Evolutionary conservation across 345 rosid species (phyloP).

Genomic region (Gossypium herbaceum): DNA sequence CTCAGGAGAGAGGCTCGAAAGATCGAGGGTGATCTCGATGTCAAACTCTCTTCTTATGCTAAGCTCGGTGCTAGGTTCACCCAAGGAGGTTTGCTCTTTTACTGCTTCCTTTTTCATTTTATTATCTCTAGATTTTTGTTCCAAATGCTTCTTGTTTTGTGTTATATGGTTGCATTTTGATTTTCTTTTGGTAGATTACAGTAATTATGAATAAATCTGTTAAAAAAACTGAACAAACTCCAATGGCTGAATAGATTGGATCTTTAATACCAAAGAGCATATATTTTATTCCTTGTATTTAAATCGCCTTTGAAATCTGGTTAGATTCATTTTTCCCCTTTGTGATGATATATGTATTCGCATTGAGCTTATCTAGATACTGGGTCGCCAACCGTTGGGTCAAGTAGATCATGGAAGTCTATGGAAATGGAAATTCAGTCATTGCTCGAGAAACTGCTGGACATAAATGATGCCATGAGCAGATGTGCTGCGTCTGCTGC

Average conservation of each 20-base stretch:
- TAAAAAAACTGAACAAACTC: not conserved
- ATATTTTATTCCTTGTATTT: not conserved
- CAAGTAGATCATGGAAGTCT: conserved; percentile 91
- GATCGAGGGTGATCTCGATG: conserved; percentile 96
- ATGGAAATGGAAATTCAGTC: conserved; percentile 98
- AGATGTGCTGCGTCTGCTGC: conserved; percentile 91
- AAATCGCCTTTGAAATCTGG: not conserved
- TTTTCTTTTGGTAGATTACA: not conserved
- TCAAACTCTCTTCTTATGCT: conserved; percentile 95
- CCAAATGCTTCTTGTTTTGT: not conserved
- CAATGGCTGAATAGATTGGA: not conserved
- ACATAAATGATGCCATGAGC: conserved; percentile 91
- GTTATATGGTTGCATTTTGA: not conserved
- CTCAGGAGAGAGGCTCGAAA: conserved; percentile 88
- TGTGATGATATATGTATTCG: conserved; percentile 13
- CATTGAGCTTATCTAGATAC: conserved; percentile 69
- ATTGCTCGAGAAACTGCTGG: conserved; percentile 80
- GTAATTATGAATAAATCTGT: not conserved
- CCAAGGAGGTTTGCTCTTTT: conserved; percentile 62
- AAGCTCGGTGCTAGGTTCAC: conserved; percentile 90
- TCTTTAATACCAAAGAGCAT: not conserved
- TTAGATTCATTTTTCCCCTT: not conserved
- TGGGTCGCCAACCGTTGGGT: conserved; percentile 76
- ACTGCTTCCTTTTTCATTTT: not conserved
- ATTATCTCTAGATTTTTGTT: not conserved